Evolutionary conservation across 768 basidiomycete species (phyloP), one percentile per base, ranked within the genome.

Genomic region (Lactifluus subvellereus): DNA sequence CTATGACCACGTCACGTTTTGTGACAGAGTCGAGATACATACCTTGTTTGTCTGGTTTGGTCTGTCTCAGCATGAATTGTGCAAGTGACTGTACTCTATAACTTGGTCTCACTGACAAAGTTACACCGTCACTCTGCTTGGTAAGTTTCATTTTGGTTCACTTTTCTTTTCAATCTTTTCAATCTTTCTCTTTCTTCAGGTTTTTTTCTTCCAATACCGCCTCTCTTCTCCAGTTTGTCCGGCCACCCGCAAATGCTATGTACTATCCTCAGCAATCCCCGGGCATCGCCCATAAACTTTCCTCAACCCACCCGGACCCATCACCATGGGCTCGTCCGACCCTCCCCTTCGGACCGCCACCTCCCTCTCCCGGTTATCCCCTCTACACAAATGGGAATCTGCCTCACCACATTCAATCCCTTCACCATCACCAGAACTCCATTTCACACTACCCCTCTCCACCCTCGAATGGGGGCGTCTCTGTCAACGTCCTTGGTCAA

Each of bases 191-290:
- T 35, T 27, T n/a, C 10, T 52, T 30, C 38, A 51, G 47, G 32
- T 56, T 53, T 68, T 66, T 66, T 69, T 53, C 40, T 55, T 64
- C 49, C 45, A 66, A 53, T 40, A 49, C 53, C 16, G 18, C 27
- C 52, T 7, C 43, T 33, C 43, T 30, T 47, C 43, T n/a, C 45
- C 53, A 48, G 53, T 54, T 32, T 55, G 22, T 54, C 43, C 5
- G 40, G 42, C 54, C 59, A 67, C 69, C 76, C 62, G 52, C 62
- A 74, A 74, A 80, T 80, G 80, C 79, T 65, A 91, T 91, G 88
- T 91, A 89, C 78, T 91, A 88, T 75, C 80, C 88, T 71, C 88
- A 89, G 72, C 88, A 89, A 74, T 90, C 89, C 67, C 89, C 89
- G 71, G 87, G 84, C 71, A 85, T 91, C 71, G 77, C 81, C 67